phyloP scores from a whole-genome alignment of 768 basidiomycete genomes.

The Tulasnella sp. region DNA sequence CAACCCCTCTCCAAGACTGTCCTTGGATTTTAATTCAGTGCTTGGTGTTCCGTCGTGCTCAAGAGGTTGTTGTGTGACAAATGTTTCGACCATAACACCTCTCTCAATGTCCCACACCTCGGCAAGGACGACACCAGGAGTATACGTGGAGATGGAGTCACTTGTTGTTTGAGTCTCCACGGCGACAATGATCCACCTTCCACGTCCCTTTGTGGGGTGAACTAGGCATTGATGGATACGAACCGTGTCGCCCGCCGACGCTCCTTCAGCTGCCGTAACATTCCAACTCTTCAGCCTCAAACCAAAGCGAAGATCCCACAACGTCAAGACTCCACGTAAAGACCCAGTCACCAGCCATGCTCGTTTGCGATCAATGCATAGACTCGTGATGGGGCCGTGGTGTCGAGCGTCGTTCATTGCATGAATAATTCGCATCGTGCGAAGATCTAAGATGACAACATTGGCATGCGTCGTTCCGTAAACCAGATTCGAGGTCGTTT shows the following conservation, averaged over 20 bases:
- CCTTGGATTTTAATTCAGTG: background rate
- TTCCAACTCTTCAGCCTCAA: constrained; percentile 82
- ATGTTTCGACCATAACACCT: constrained; percentile 67
- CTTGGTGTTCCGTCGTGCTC: background rate
- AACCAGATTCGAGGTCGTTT: constrained; percentile 69
- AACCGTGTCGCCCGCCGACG: constrained; percentile 22
- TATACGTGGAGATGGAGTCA: constrained; percentile 26
- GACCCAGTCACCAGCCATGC: constrained; percentile 89
- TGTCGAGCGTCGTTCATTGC: constrained; percentile 77
- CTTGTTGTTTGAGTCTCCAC: constrained; percentile 37
- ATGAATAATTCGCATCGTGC: constrained; percentile 68
- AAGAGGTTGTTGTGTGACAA: constrained; percentile 34
- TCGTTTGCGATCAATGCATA: constrained; percentile 74
- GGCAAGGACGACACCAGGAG: constrained; percentile 38
- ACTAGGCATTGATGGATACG: constrained; percentile 65
- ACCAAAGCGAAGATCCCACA: constrained; percentile 96
- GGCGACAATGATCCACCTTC: constrained; percentile 84
- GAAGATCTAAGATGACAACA: constrained; percentile 69
- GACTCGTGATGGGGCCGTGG: constrained; percentile 72
- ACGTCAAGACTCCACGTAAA: constrained; percentile 65
- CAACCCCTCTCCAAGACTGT: constrained; percentile 10
- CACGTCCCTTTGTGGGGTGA: constrained; percentile 80
- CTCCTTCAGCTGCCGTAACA: constrained; percentile 35
- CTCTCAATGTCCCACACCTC: constrained; percentile 94
- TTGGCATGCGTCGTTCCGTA: constrained; percentile 74